Base-by-base conservation (phyloP, 257 asterid genomes). In the Petunia secreta region DNA sequence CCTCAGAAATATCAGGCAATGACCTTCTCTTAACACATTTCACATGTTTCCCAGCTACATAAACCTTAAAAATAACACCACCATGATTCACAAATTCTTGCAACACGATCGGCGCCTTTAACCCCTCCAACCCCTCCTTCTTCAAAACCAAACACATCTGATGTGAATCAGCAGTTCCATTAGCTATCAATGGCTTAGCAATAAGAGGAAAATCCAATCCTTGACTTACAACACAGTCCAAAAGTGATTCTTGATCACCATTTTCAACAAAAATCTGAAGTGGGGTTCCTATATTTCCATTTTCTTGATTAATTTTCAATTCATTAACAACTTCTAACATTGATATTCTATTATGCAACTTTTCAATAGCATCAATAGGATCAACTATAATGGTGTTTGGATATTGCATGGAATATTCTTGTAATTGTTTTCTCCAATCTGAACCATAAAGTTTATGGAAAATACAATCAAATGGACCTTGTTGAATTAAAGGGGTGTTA, bases 1-100 rank as follows among this genome's bases (percentile, higher is more conserved):
- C 89, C 81, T 75, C 82, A 0, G 85, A 75, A 15, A 92, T 87
- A 81, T 94, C 94, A 15, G 92, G 97, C 84, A 94, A 80, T 1
- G 97, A 94, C 85, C 71, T 82, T 77, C 97, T 87, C 84, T 90
- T 92, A 74, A 91, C 97, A 75, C 94, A 91, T 74, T 80, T 87
- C 41, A 91, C 87, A 74, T 89, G 89, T 74, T 79, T 25, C 2
- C 97, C 98, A 36, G 93, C 98, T 55, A 92, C 97, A 52, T 94
- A 94, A 4, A 94, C 92, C 66, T 94, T 94, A 89, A 91, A 94
- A 77, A 94, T 82, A 58, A 94, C 94, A 34, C 97, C 98, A 34
- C 98, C 98, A 76, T 94, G 98, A 80, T 91, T 94, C 80, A 92
- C 93, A 78, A 94, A 92, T 86, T 92, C 96, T 88, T 94, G 98